Evolutionary conservation across 164 flowering plant genomes (phyloP).

Genomic region (Stephania japonica): DNA sequence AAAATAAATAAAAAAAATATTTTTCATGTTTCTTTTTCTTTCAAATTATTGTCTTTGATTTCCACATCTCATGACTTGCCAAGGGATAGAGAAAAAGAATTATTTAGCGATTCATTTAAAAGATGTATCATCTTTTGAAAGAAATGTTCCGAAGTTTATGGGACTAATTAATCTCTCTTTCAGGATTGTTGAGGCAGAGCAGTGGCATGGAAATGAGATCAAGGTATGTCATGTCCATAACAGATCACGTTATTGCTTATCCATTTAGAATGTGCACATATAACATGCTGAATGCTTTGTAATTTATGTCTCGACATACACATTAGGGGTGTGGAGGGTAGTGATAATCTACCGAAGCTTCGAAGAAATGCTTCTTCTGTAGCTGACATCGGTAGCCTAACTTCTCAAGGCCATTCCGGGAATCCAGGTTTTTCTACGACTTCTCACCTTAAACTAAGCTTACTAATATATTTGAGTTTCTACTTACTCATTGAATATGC

Average conservation of each 20-base stretch:
- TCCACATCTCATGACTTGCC: neutral
- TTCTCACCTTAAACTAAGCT: neutral
- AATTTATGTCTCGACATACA: neutral
- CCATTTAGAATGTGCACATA: neutral
- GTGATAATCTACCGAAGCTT: conserved; percentile 40
- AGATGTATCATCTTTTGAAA: neutral
- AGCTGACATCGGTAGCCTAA: conserved; percentile 45
- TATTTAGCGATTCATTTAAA: neutral
- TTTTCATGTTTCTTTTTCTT: neutral
- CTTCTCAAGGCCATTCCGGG: conserved; percentile 33
- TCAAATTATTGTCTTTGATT: neutral
- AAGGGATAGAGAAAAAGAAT: neutral
- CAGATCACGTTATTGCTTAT: conserved; percentile 1
- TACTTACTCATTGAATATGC: neutral
- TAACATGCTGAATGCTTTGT: neutral
- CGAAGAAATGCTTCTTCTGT: conserved; percentile 81
- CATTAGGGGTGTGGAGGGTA: conserved; percentile 45
- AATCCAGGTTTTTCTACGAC: conserved; percentile 48
- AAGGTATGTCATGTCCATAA: conserved; percentile 31
- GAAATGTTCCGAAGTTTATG: neutral
- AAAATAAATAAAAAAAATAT: too few species aligned
- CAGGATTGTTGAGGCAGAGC: conserved; percentile 78
- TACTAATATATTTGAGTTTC: neutral
- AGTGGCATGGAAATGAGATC: conserved; percentile 65
- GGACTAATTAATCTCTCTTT: conserved; percentile 4